Conservation (phyloP, 1,284 basidiomycete species). For the Omphalotus olearius region DNA sequence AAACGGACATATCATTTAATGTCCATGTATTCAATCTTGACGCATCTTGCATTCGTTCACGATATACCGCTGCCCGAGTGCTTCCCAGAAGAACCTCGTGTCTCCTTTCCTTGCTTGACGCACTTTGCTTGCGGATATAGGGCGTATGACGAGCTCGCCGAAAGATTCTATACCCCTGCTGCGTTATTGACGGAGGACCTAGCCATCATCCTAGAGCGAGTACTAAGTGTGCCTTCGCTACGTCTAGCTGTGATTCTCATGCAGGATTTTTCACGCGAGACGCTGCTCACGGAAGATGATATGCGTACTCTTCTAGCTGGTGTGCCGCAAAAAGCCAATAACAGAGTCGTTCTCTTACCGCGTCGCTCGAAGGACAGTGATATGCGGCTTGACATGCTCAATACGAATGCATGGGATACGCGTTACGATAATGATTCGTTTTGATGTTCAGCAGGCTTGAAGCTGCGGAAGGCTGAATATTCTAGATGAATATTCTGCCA, state of each 20-base stretch:
- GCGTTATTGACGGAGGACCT: not conserved
- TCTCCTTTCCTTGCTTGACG: constrained; percentile 1
- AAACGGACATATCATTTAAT: not conserved
- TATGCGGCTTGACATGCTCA: too few relatives aligned
- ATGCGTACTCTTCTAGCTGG: not conserved
- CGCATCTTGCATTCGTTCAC: constrained; percentile 7
- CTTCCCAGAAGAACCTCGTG: not conserved
- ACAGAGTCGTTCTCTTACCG: not conserved
- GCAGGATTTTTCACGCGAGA: constrained; percentile 2
- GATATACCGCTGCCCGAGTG: not conserved
- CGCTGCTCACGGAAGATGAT: not conserved
- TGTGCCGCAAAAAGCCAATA: not conserved
- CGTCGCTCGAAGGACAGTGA: too few relatives aligned
- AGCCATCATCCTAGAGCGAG: not conserved
- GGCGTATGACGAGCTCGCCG: not conserved
- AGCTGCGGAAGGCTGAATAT: too few relatives aligned
- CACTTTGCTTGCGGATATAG: constrained; percentile 7
- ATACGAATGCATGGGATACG: too few relatives aligned
- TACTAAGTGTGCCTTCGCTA: not conserved
- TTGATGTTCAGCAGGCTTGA: too few relatives aligned
- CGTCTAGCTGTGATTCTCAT: not conserved
- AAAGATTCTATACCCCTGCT: not conserved
- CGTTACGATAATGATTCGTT: too few relatives aligned
- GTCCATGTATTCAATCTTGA: constrained; percentile 1
- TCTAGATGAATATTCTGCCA: too few relatives aligned